These are phyloP conservation scores for Friedmanniomyces endolithicus DNA, from an alignment of 495 filamentous ascomycete genomes.

Conservation along the genomic window DNA sequence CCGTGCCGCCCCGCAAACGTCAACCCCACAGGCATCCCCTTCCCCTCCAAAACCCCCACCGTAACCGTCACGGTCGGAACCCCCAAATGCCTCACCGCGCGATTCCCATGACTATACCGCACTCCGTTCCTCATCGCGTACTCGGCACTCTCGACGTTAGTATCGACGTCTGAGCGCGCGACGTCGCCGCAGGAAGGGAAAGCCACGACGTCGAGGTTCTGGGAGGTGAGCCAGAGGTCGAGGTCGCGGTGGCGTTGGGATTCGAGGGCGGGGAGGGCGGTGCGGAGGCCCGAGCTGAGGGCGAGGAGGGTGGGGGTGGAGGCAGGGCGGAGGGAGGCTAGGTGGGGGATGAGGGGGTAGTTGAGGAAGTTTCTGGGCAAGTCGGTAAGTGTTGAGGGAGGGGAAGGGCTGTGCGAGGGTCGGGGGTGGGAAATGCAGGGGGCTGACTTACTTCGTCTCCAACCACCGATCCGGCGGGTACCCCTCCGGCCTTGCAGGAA, in stretches of 20 bases:
- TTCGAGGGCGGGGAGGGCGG: constrained; percentile 25
- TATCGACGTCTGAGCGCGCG: constrained; percentile 24
- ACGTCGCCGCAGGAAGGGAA: constrained; percentile 29
- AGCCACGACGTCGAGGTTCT: constrained; percentile 20
- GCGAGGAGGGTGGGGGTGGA: constrained; percentile 15
- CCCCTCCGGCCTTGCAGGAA: constrained; percentile 19
- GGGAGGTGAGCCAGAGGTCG: constrained; percentile 26
- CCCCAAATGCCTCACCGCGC: constrained; percentile 27
- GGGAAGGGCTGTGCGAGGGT: too few relatives aligned
- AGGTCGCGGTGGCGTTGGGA: constrained; percentile 24
- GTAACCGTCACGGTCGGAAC: constrained; percentile 27
- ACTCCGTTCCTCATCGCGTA: constrained; percentile 26
- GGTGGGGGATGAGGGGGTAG: constrained; percentile 17
- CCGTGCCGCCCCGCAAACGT: constrained; percentile 28
- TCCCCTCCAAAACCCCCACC: constrained; percentile 23
- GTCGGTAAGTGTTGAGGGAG: too few relatives aligned
- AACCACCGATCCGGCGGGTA: constrained; percentile 22
- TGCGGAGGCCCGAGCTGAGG: constrained; percentile 5
- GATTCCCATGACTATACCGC: constrained; percentile 28
- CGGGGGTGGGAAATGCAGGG: too few relatives aligned
- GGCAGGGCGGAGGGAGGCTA: constrained; percentile 7
- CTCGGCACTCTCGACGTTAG: constrained; percentile 18
- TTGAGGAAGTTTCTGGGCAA: constrained; percentile 18
- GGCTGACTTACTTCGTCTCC: constrained; percentile 9
- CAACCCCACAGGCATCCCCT: constrained; percentile 27